Base-by-base conservation (phyloP, 1,284 basidiomycete species). In the Pseudozyma hubeiensis region DNA sequence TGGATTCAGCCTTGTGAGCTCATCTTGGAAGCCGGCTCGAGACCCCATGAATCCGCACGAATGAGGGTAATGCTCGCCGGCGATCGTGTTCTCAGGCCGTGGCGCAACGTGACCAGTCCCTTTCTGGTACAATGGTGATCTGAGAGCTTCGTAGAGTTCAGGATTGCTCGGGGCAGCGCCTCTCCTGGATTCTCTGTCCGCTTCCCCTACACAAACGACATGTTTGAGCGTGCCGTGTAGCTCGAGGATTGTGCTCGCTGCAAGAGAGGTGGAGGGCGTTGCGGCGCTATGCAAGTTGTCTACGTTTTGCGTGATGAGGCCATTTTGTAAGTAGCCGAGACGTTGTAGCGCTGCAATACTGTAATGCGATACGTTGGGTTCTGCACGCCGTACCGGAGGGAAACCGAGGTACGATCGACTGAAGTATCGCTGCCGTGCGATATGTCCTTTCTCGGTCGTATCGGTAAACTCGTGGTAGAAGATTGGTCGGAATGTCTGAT, bases 301-400 rank as follows among this genome's bases (percentile, higher is more conserved):
- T 35, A 85, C 84, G 52, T 84, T 85, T 45, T 81, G 69, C 3
- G 83, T 84, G 53, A 84, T 84, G 44, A 72, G 67, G 16, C 80
- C 70, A 24, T 24, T 24, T 14, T 72, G 66, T 4, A 83, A 61
- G 53, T 68, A 65, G 3, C 82, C 82, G 1, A 81, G 52, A 9
- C 76, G 58, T 58, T 81, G 82, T 14, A 83, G 68, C 19, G 78
- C 77, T 8, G 84, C 81, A 5, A 84, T 65, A 24, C 80, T 67
- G 57, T 77, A 77, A 64, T 85, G 84, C 5, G 79, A 76, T 11
- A 49, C 47, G 54, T 85, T 85, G 1, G 84, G 82, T 56, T 72
- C 58, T 4, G 84, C 84, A 5, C 63, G 48, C 7, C 77, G 76
- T 8, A 83, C 70, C 1, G 79, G 68, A 7, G 81, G 81, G 48